Evolutionary conservation across 257 asterid genomes (phyloP), one percentile per base, ranked within the genome.

Genomic region (Jasminum sambac): DNA sequence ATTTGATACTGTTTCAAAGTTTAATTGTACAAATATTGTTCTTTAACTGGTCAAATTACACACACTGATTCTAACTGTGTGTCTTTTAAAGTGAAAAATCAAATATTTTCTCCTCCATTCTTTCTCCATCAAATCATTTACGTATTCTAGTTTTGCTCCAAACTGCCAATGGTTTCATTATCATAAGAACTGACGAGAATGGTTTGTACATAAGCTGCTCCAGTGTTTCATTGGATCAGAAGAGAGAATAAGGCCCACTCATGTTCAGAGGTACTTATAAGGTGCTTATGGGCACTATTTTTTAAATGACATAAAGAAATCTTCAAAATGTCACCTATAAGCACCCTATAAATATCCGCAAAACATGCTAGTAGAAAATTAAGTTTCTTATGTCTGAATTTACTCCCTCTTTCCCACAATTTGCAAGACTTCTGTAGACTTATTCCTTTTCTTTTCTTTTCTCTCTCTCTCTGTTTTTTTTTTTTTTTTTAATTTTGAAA

Each of bases 61-160:
- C 42, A 19, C 37, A 40, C 61, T 38, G n/a, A 70, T 66, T 14
- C 13, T 23, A 17, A 72, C 58, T 34, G 17, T 34, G 13, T 0
- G 37, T 36, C 71, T 59, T 66, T 65, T 57, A 44, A 43, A 43
- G 67, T 64, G 57, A 37, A 12, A 64, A 70, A 40, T 8, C 2
- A 52, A 25, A 25, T 30, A 59, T 41, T 71, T 19, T 41, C 23
- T 21, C 19, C 7, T 41, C 46, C 14, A 3, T 41, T 41, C 42
- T 42, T 26, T 52, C 34, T 26, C 43, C 12, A 46, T 68, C 19
- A 1, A 44, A 44, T 11, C 17, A 44, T 44, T 52, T 52, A 52
- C 60, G 19, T 19, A 24, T 11, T 19, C 19, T n/a, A 52, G 25
- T 52, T 19, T 19, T 17, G 12, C 34, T 55, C 62, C 10, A 55